phyloP scores from a whole-genome alignment of 768 basidiomycete species.

The Mycena rebaudengoi region DNA sequence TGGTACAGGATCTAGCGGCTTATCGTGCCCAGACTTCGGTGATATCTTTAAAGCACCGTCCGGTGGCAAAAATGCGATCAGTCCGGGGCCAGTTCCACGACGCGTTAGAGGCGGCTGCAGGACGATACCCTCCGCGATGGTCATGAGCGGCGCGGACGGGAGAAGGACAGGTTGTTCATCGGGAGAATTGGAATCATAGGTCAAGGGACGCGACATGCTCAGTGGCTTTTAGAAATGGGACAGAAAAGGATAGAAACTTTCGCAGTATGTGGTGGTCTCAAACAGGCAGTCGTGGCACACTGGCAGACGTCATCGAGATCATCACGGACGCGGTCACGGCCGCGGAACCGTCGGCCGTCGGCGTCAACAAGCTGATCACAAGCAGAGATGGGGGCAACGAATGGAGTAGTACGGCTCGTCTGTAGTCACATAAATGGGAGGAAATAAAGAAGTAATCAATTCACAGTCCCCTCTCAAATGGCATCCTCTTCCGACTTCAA shows the following conservation, averaged over 20 bases:
- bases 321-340: neutral
- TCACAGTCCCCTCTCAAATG: neutral
- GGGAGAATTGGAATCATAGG: conserved; percentile 49
- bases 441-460: neutral
- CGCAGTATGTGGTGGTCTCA: too few species aligned
- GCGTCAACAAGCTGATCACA: too few species aligned
- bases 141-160: conserved; percentile 48
- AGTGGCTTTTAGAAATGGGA: too few species aligned
- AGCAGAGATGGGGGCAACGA: too few species aligned
- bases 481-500: conserved; percentile 18
- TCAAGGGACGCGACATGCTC: conserved; percentile 29
- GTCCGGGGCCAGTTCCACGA: conserved; percentile 56
- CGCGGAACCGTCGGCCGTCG: too few species aligned
- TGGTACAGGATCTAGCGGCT: conserved; percentile 57
- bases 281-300: neutral
- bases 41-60: conserved; percentile 31
- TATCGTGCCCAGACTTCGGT: conserved; percentile 28
- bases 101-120: conserved; percentile 59
- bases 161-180: conserved; percentile 51
- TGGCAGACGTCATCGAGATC: neutral
- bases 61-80: conserved; percentile 52
- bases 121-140: conserved; percentile 39
- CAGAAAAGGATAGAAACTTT: too few species aligned
- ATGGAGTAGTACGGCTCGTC: too few species aligned
- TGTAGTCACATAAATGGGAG: too few species aligned